These are phyloP conservation scores for Paratinospora sagittata DNA, from an alignment of 164 flowering plant species.

Conservation along the genomic window DNA sequence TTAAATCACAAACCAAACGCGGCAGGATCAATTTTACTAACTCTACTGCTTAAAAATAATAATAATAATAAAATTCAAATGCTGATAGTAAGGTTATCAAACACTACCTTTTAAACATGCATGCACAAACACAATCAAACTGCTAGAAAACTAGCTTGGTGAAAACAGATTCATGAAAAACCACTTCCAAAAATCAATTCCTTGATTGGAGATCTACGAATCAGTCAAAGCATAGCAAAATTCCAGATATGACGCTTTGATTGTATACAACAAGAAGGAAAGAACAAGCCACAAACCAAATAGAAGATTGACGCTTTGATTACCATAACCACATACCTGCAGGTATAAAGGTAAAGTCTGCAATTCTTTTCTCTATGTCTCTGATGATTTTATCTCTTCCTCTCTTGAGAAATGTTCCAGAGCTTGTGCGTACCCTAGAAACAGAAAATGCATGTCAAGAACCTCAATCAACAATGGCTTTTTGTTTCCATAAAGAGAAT, in stretches of 20 bases:
- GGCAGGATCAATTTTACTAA: no score
- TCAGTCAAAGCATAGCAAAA: no score
- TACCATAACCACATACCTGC: conserved; percentile 45
- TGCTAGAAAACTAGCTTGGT: neutral
- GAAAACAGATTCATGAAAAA: neutral
- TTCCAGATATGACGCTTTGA: neutral
- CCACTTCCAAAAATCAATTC: neutral
- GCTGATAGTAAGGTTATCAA: neutral
- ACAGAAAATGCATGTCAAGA: conserved; percentile 9
- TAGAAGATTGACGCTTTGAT: neutral
- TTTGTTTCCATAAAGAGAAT: neutral
- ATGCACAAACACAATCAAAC: neutral
- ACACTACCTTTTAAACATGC: neutral
- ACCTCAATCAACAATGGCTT: neutral
- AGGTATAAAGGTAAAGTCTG: conserved; percentile 89
- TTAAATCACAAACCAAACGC: no score
- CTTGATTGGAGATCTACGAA: neutral
- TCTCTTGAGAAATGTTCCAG: conserved; percentile 76
- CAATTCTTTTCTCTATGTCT: conserved; percentile 79
- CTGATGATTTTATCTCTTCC: conserved; percentile 70
- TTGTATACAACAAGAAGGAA: neutral
- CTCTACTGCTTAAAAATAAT: no score
- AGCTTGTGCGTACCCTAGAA: conserved; percentile 85
- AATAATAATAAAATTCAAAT: no score
- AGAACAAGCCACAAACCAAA: neutral